Conservation (phyloP, 1,284 basidiomycete genomes). For the Trichosporon asahii region DNA sequence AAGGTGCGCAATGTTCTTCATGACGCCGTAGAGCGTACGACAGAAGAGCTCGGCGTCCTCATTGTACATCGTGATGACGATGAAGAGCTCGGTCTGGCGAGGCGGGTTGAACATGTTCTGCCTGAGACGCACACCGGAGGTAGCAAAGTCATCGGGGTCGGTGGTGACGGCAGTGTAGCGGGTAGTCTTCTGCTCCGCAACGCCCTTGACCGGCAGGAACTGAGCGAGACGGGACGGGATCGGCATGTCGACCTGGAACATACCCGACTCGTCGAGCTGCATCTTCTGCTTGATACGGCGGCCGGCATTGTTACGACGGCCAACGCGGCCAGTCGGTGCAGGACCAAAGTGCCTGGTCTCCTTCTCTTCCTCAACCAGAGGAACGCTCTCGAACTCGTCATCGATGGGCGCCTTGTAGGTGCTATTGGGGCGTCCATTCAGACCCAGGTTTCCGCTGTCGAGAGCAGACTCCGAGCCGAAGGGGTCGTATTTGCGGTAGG, state of each 20-base stretch:
- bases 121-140: slow-evolving; percentile 74
- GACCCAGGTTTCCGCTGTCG: slow-evolving; percentile 19
- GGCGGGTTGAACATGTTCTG: slow-evolving; percentile 67
- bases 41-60: slow-evolving; percentile 93
- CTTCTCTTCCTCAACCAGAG: slow-evolving; percentile 18
- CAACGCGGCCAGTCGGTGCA: slow-evolving; percentile 71
- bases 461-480: background rate
- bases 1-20: slow-evolving; percentile 83
- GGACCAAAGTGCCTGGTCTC: slow-evolving; percentile 78
- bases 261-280: slow-evolving; percentile 62
- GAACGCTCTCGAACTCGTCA: slow-evolving; percentile 22
- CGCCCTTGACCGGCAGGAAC: slow-evolving; percentile 72
- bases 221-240: slow-evolving; percentile 73
- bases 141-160: slow-evolving; percentile 88
- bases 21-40: slow-evolving; percentile 91
- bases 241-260: slow-evolving; percentile 76
- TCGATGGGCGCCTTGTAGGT: slow-evolving; percentile 22
- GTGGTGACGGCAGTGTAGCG: slow-evolving; percentile 82
- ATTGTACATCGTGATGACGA: slow-evolving; percentile 96
- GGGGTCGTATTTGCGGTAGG: slow-evolving; percentile 11
- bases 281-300: slow-evolving; percentile 53
- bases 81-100: slow-evolving; percentile 85
- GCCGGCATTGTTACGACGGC: slow-evolving; percentile 56
- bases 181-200: slow-evolving; percentile 78
- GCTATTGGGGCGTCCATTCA: slow-evolving; percentile 5